phyloP scores from a whole-genome alignment of 805 yeast species.

The Metschnikowia shivogae region DNA sequence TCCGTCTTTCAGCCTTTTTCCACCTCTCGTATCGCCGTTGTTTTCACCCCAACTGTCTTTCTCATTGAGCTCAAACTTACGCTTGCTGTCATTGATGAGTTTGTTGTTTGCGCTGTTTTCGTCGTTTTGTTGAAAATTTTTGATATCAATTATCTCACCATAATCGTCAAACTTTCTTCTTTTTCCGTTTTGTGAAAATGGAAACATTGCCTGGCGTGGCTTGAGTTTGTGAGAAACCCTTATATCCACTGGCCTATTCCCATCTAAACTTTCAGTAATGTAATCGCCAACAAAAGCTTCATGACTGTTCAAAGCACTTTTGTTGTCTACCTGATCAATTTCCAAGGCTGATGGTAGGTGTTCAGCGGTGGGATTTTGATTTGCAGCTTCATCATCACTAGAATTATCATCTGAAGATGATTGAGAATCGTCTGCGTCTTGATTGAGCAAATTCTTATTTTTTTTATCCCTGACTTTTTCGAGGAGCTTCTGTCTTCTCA shows the following conservation, averaged over 20 bases:
- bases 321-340: neutral
- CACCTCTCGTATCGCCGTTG: conserved; percentile 11
- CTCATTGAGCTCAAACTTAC: conserved; percentile 32
- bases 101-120: conserved; percentile 45
- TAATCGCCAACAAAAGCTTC: conserved; percentile 39
- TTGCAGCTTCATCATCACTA: conserved; percentile 28
- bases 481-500: conserved; percentile 40
- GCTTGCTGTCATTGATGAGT: conserved; percentile 36
- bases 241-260: conserved; percentile 52
- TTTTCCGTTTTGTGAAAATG: conserved; percentile 47
- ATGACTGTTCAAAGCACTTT: conserved; percentile 34
- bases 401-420: conserved; percentile 26
- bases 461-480: conserved; percentile 42
- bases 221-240: conserved; percentile 40
- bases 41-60: conserved; percentile 26
- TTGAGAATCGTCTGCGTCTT: conserved; percentile 19
- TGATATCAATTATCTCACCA: conserved; percentile 70
- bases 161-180: conserved; percentile 76
- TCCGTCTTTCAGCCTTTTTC: conserved; percentile 18
- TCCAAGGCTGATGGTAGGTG: neutral
- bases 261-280: conserved; percentile 35
- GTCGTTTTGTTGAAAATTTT: conserved; percentile 51
- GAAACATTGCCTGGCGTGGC: conserved; percentile 69
- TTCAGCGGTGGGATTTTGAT: neutral
- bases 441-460: conserved; percentile 36